phyloP scores from a whole-genome alignment of 1,139 yeast genomes.

The Zygosaccharomyces pseudobailii region DNA sequence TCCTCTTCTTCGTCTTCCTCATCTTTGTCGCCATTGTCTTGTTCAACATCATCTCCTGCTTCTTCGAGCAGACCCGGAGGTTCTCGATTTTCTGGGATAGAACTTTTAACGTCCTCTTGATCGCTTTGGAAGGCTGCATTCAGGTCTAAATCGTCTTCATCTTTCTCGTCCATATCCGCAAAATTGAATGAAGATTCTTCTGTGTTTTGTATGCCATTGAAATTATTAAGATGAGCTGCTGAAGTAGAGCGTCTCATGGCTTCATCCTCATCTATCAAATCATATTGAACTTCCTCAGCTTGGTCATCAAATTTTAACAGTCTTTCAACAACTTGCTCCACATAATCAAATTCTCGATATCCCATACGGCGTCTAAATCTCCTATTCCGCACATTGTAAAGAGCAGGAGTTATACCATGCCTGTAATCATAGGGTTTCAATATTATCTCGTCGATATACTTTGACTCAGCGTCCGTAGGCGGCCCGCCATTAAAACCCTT shows the following conservation, averaged over 20 bases:
- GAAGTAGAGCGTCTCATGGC: conserved; percentile 19
- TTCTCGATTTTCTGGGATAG: conserved; percentile 24
- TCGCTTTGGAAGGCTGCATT: conserved; percentile 39
- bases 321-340: conserved; percentile 76
- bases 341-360: conserved; percentile 53
- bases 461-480: conserved; percentile 43
- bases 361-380: conserved; percentile 51
- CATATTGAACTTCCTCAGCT: conserved; percentile 78
- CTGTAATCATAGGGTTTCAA: conserved; percentile 48
- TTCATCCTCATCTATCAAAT: conserved; percentile 54
- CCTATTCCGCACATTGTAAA: conserved; percentile 50
- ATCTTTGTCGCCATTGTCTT: conserved; percentile 44
- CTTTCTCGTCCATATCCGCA: conserved; percentile 33
- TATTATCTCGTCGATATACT: conserved; percentile 41
- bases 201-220: conserved; percentile 3
- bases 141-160: conserved; percentile 38
- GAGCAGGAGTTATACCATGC: conserved; percentile 84
- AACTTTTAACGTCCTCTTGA: conserved; percentile 23
- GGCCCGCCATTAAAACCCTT: conserved; percentile 25
- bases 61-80: conserved; percentile 25
- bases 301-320: conserved; percentile 71
- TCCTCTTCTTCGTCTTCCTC: conserved; percentile 50
- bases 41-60: conserved; percentile 36
- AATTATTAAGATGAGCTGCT: conserved; percentile 11
- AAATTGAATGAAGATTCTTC: conserved; percentile 15